These are phyloP conservation scores for Simmondsia chinensis DNA, from an alignment of 148 eudicot species.

Conservation along the genomic window DNA sequence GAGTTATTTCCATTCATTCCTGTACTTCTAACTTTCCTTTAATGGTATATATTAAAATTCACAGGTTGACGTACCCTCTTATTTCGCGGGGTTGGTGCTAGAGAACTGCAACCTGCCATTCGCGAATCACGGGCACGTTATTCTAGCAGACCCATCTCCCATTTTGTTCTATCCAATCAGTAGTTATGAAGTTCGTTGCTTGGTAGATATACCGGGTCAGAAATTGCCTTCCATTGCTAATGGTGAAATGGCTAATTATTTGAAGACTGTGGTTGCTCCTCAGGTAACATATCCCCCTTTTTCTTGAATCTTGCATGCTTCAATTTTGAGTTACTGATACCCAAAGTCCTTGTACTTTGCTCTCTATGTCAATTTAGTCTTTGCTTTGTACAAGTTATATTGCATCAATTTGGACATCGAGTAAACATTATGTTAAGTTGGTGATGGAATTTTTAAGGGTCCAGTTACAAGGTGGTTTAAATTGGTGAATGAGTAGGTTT, in stretches of 20 bases:
- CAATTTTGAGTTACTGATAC: background rate
- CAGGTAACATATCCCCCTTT: slow-evolving; percentile 51
- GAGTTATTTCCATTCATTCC: too few relatives aligned
- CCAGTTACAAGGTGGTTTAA: too few relatives aligned
- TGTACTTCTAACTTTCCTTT: background rate
- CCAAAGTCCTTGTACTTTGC: background rate
- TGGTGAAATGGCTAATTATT: slow-evolving; percentile 65
- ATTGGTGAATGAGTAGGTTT: too few relatives aligned
- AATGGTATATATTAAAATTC: background rate
- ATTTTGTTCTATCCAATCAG: slow-evolving; percentile 60
- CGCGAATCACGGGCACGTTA: slow-evolving; percentile 62
- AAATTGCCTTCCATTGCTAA: slow-evolving; percentile 68
- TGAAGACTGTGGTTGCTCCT: slow-evolving; percentile 61
- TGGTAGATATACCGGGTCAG: slow-evolving; percentile 67
- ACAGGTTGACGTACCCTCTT: slow-evolving; percentile 70
- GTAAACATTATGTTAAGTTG: too few relatives aligned
- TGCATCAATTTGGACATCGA: too few relatives aligned
- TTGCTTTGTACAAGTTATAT: too few relatives aligned
- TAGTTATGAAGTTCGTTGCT: slow-evolving; percentile 60
- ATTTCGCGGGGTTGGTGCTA: slow-evolving; percentile 67
- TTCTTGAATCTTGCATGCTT: background rate
- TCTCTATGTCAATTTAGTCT: background rate
- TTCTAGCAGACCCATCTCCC: slow-evolving; percentile 77
- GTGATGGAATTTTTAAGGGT: too few relatives aligned
- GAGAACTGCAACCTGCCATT: slow-evolving; percentile 52